A percentile compares a stretch with the other conserved stretches of the same genome.
Conservation (phyloP, 2,329 filamentous ascomycete genomes). For the Hymenotorrendiella dingleyae region DNA sequence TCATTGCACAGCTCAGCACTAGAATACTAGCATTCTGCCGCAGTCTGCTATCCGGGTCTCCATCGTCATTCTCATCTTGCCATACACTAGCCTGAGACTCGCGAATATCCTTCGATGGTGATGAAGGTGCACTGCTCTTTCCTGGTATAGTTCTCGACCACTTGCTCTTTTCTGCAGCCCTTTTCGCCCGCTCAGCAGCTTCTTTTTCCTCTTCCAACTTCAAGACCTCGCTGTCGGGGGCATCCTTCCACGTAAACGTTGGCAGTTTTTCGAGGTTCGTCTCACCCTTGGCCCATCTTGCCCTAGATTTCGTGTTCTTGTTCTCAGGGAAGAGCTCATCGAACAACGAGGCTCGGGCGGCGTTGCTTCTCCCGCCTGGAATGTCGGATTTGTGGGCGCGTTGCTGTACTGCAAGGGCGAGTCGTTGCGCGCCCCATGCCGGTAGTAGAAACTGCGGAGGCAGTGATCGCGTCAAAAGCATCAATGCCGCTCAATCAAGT, state of each 20-base stretch:
- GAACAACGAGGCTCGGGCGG: conserved; percentile 26
- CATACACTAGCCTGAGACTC: too few relatives aligned
- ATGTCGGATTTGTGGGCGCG: too few relatives aligned
- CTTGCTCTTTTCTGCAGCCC: background rate
- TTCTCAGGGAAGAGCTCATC: conserved; percentile 52
- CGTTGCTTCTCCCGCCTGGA: background rate
- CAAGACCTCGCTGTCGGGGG: background rate
- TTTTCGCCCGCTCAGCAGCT: background rate
- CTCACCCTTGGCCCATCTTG: conserved; percentile 7
- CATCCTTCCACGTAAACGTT: conserved; percentile 22
- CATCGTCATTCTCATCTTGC: too few relatives aligned
- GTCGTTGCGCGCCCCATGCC: conserved; percentile 34
- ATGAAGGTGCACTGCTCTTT: too few relatives aligned
- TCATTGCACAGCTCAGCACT: conserved; percentile 52
- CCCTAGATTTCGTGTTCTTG: conserved; percentile 20
- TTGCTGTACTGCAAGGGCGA: conserved; percentile 17
- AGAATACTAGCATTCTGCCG: conserved; percentile 33
- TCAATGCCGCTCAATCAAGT: conserved; percentile 29
- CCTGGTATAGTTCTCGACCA: background rate
- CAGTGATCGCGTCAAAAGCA: conserved; percentile 37
- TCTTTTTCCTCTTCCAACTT: too few relatives aligned
- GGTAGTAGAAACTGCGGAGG: conserved; percentile 38
- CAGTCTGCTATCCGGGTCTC: background rate
- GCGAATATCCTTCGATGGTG: too few relatives aligned
- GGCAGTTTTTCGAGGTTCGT: conserved; percentile 23